phyloP scores from a whole-genome alignment of 257 asterid genomes.

The Jacaranda mimosifolia region DNA sequence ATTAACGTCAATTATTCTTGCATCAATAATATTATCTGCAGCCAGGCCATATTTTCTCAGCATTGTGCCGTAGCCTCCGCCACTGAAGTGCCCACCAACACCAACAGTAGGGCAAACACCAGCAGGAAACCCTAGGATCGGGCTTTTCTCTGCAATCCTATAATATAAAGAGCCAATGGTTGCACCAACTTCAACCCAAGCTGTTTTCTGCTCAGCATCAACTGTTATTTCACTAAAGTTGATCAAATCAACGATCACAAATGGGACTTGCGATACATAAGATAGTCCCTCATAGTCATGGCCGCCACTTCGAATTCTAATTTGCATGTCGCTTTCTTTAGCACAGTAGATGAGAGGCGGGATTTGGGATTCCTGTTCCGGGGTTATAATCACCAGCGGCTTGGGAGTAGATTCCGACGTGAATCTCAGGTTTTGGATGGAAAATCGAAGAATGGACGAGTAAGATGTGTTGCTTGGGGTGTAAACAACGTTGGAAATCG shows the following conservation, averaged over 20 bases:
- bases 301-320: slow-evolving; percentile 52
- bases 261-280: slow-evolving; percentile 31
- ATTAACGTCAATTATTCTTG: slow-evolving; percentile 41
- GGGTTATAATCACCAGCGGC: slow-evolving; percentile 44
- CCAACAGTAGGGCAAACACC: slow-evolving; percentile 53
- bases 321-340: slow-evolving; percentile 35
- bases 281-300: slow-evolving; percentile 57
- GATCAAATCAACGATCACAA: slow-evolving; percentile 44
- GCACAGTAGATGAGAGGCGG: slow-evolving; percentile 38
- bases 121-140: slow-evolving; percentile 43
- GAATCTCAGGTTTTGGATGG: slow-evolving; percentile 44
- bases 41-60: slow-evolving; percentile 49
- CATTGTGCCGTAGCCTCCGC: slow-evolving; percentile 53
- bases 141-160: slow-evolving; percentile 43
- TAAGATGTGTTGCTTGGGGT: slow-evolving; percentile 38
- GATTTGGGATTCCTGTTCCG: slow-evolving; percentile 43
- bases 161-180: slow-evolving; percentile 44
- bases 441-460: slow-evolving; percentile 29
- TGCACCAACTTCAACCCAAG: slow-evolving; percentile 50
- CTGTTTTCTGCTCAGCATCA: slow-evolving; percentile 36
- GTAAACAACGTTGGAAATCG: slow-evolving; percentile 23
- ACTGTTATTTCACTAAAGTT: slow-evolving; percentile 39
- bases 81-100: slow-evolving; percentile 49
- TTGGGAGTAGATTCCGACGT: slow-evolving; percentile 22
- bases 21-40: slow-evolving; percentile 48